Percentiles rank a stretch among this genome's conserved stretches.
These are phyloP conservation scores for Castanea crenata DNA, from an alignment of 306 rosid genomes.

Conservation along the genomic window DNA sequence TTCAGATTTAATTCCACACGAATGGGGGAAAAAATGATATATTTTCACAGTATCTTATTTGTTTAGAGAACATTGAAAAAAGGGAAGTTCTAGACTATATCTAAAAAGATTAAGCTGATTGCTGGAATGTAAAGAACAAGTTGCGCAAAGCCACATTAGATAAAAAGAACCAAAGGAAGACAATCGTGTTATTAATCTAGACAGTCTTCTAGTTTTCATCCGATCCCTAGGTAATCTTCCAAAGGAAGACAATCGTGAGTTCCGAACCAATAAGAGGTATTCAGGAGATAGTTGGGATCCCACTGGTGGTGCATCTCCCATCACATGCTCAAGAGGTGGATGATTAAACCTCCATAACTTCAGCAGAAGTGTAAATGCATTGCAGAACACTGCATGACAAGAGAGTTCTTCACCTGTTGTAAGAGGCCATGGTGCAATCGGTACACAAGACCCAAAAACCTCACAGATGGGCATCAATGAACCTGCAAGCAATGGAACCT, in stretches of 20 bases:
- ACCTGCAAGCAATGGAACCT: constrained; percentile 89
- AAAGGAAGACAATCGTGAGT: constrained; percentile 47
- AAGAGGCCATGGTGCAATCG: constrained; percentile 51
- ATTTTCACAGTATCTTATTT: too few relatives aligned
- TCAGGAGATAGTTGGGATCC: constrained; percentile 76
- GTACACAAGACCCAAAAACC: constrained; percentile 72
- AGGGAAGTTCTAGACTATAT: too few relatives aligned
- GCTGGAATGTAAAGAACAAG: too few relatives aligned
- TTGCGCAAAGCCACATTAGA: too few relatives aligned
- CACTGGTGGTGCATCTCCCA: constrained; percentile 59
- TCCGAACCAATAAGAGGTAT: constrained; percentile 76
- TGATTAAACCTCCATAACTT: constrained; percentile 87
- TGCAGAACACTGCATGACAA: constrained; percentile 74
- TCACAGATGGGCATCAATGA: constrained; percentile 78
- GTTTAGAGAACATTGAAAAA: too few relatives aligned
- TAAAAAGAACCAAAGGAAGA: too few relatives aligned
- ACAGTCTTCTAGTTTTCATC: constrained; percentile 49
- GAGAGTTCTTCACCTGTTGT: constrained; percentile 71
- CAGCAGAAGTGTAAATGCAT: constrained; percentile 80
- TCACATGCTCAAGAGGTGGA: constrained; percentile 64
- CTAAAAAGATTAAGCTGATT: too few relatives aligned
- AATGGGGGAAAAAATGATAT: too few relatives aligned
- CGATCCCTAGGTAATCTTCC: constrained; percentile 57
- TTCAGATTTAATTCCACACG: too few relatives aligned
- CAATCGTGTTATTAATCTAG: constrained; percentile 45